Evolutionary conservation across 257 asterid species (phyloP).

Genomic region (Solanum arcanum): DNA sequence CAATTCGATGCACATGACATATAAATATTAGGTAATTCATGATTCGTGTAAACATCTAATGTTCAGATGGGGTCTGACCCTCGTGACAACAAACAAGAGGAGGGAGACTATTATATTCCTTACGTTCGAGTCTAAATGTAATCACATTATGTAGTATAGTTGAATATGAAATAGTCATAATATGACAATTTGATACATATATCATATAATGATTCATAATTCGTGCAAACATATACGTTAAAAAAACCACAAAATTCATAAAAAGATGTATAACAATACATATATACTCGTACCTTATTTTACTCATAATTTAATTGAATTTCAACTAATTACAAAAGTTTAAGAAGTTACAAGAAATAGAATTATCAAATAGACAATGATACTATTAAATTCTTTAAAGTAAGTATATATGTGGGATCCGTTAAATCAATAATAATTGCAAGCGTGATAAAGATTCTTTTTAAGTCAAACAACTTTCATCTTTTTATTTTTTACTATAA

Average conservation of each 20-base stretch:
- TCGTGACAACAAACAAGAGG: no score
- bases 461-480: not conserved
- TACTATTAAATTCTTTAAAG: not conserved
- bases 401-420: not conserved
- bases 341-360: not conserved
- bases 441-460: slow-evolving; percentile 5
- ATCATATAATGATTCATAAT: no score
- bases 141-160: no score
- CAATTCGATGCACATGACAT: not conserved
- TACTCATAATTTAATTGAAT: not conserved
- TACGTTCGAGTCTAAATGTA: no score
- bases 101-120: no score
- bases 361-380: not conserved
- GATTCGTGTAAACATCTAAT: no score
- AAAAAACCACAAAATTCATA: not conserved
- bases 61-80: no score
- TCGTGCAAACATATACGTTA: not conserved
- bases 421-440: not conserved
- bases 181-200: no score
- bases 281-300: not conserved
- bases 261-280: not conserved
- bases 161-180: rapidly evolving
- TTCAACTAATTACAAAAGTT: not conserved
- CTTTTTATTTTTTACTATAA: not conserved
- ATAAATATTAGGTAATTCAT: not conserved